Conservation (phyloP, 2,329 filamentous ascomycete species). For the Setomelanomma holmii region DNA sequence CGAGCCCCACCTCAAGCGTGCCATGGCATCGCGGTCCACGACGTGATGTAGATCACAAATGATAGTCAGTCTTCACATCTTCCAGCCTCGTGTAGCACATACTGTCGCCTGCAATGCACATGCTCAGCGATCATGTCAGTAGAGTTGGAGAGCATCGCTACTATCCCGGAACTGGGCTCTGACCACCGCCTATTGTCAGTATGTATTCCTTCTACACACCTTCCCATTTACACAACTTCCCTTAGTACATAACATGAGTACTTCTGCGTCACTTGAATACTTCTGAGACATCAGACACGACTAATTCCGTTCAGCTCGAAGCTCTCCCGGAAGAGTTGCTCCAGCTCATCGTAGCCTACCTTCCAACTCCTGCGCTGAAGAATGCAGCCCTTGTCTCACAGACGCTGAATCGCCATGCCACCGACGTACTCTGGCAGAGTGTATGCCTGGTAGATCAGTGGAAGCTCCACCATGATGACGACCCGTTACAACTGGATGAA, state of each 20-base stretch:
- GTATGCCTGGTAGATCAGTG: constrained; percentile 52
- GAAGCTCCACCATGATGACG: constrained; percentile 30
- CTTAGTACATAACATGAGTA: not conserved
- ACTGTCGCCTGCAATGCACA: not conserved
- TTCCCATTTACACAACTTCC: not conserved
- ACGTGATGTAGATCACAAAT: not conserved
- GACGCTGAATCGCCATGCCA: constrained; percentile 46
- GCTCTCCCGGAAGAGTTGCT: constrained; percentile 53
- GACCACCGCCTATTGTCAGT: constrained; percentile 2
- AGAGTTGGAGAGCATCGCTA: not conserved
- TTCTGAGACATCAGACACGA: not conserved
- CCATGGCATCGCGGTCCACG: not conserved
- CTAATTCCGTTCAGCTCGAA: constrained; percentile 26
- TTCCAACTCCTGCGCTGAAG: constrained; percentile 40
- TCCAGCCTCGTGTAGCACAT: not conserved
- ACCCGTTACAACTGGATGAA: constrained; percentile 15
- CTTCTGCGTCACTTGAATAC: not conserved
- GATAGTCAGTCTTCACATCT: not conserved
- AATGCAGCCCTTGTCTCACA: constrained; percentile 44
- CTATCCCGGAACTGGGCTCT: not conserved
- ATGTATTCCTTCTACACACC: constrained; percentile 9
- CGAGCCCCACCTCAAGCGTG: not conserved
- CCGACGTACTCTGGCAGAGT: constrained; percentile 50
- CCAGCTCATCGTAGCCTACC: constrained; percentile 46
- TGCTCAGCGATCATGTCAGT: not conserved